These are phyloP conservation scores for Eucommia ulmoides DNA, from an alignment of 257 asterid genomes.

Conservation along the genomic window DNA sequence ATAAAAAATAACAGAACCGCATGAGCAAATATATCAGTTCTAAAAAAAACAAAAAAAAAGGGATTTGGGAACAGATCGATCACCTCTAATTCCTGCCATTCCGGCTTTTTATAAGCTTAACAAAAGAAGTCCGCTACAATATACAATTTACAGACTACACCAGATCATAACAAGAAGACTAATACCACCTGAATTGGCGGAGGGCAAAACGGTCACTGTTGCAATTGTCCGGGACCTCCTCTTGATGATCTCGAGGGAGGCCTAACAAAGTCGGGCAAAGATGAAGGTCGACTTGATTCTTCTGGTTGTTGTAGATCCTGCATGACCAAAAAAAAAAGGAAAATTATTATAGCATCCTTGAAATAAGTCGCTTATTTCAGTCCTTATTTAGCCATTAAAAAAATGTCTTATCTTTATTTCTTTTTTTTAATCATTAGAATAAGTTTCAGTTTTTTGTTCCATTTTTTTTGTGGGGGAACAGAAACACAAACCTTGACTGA, in stretches of 20 bases:
- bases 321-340: background rate
- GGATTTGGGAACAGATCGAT: background rate
- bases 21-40: slow-evolving; percentile 10
- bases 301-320: background rate
- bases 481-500: slow-evolving; percentile 60
- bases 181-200: background rate
- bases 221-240: background rate
- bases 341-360: no score
- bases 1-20: slow-evolving; percentile 30
- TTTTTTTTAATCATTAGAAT: no score
- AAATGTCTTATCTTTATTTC: no score
- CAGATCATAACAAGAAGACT: background rate
- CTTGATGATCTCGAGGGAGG: background rate
- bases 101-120: background rate
- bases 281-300: background rate
- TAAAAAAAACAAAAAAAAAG: slow-evolving; percentile 7
- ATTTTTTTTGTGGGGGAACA: background rate
- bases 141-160: background rate
- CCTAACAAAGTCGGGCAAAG: background rate
- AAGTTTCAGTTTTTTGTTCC: no score
- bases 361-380: no score
- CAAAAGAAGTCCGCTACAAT: background rate
- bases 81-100: background rate
- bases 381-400: no score
- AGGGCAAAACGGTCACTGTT: background rate